Evolutionary conservation across 202 grass and related monocot genomes (phyloP), one percentile per base, ranked within the genome.

Genomic region (Panicum virgatum): DNA sequence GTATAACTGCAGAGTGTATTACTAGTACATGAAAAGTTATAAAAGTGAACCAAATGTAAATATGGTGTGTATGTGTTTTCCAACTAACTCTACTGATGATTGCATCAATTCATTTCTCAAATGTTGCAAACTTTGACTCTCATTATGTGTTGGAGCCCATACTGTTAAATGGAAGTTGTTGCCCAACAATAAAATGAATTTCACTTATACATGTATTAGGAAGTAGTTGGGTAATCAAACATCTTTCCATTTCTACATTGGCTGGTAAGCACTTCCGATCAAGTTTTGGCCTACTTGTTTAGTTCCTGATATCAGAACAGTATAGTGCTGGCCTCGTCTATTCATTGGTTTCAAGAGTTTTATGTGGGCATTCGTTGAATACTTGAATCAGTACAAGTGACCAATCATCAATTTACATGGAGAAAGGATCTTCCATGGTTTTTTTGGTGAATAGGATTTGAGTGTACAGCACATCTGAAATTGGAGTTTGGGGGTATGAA

Each of bases 381-480:
- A 47, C 12, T 29, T 32, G 58, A 32, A 30, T 30, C 29, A 30
- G 29, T n/a, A n/a, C 45, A 25, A 65, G 20, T 25, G 11, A 23
- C 13, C 20, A 45, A 29, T 36, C 48, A 65, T 53, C 12, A 72
- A 39, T 44, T 56, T 46, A 7, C 75, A 57, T 54, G 58, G 12
- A 48, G 23, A 57, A 54, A 38, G 20, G 48, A 66, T 46, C 38
- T 23, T 65, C 48, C 14, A 43, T 61, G 36, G 15, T 14, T 1
- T 19, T 72, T 80, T 46, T 48, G 45, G 56, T 81, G 40, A 63
- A 62, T 63, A 70, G 48, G 10, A 77, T 86, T 62, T 20, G 20
- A 42, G 27, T 83, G 60, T 2, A 66, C 15, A 44, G 36, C 20
- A 44, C 7, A 36, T 83, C 26, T 2, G 22, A 54, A 37, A 72